Evolutionary conservation across 352 stramenopile genomes (phyloP), one percentile per base, ranked within the genome.

Genomic region (Phytopythium mirpurense): DNA sequence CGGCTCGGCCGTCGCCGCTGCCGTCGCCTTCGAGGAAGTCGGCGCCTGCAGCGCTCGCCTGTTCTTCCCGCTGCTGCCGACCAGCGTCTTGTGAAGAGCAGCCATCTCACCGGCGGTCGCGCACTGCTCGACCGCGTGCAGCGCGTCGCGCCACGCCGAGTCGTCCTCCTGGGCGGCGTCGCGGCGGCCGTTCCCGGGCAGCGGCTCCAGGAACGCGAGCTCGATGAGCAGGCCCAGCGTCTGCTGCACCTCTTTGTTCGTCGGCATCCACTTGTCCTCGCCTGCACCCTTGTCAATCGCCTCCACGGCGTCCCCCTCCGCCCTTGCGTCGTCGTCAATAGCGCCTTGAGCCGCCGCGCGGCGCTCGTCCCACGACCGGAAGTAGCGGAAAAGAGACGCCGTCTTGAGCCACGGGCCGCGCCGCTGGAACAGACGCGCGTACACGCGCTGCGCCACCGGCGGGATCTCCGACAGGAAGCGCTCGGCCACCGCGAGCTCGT

Each of bases 331-430:
- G 23, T 38, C 14, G 50, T 32, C 54, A 50, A n/a, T 44, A 26
- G 15, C 15, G 16, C 26, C n/a, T 58, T 36, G 3, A n/a, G 5
- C 0, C 15, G 23, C 31, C 38, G 51, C 10, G 37, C 60, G 9
- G 37, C 46, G 31, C 54, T 60, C 21, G 0, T 42, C 32, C 8
- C 23, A 43, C 21, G 48, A 35, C 11, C 53, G 55, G 50, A 90
- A 86, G 48, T 92, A 90, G 19, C 62, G 68, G 18, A 84, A 63
- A 23, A 93, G 60, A 24, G 78, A 84, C 19, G 66, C 65, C 1
- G 68, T 78, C 56, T 81, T 83, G 56, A 87, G 87, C 83, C 83
- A 94, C 43, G 70, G 65, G 0, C 81, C 83, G 53, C 83, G 86
- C 31, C 83, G 83, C 53, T 92, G 81, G 24, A 94, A 77, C 23